Percentiles rank a stretch among this genome's conserved stretches.
These are phyloP conservation scores for Suillus luteus DNA, from an alignment of 768 basidiomycete genomes.

Conservation along the genomic window DNA sequence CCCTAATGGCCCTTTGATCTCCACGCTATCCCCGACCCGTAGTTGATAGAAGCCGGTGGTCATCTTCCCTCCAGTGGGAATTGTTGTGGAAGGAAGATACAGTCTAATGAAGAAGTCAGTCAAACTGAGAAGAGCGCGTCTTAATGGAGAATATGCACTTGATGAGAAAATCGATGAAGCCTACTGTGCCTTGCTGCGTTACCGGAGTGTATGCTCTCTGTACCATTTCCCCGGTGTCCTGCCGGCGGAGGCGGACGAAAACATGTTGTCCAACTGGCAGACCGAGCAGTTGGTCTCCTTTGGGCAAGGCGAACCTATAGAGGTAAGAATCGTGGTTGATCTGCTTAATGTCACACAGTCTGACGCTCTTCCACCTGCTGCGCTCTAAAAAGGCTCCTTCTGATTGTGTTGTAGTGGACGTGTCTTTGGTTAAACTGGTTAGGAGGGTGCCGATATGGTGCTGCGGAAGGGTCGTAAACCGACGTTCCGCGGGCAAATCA, in stretches of 20 bases:
- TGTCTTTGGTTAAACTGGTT: conserved; percentile 7
- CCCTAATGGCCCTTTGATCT: conserved; percentile 63
- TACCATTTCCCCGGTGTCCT: conserved; percentile 44
- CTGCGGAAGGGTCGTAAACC: conserved; percentile 18
- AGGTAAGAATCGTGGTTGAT: conserved; percentile 52
- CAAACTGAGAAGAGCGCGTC: conserved; percentile 1
- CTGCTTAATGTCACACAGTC: conserved; percentile 37
- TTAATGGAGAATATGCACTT: conserved; percentile 38
- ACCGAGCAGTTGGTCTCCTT: conserved; percentile 45
- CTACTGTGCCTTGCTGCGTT: conserved; percentile 42
- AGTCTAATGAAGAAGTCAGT: conserved; percentile 34
- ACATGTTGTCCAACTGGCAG: conserved; percentile 63
- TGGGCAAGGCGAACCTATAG: conserved; percentile 51
- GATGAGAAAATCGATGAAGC: conserved; percentile 54
- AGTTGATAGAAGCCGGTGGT: conserved; percentile 50
- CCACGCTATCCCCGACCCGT: conserved; percentile 47
- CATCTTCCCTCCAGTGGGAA: conserved; percentile 54
- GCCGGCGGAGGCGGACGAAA: conserved; percentile 48
- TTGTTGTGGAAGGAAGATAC: conserved; percentile 41
- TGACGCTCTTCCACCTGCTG: conserved; percentile 50
- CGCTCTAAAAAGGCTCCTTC: conserved; percentile 42
- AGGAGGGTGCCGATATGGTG: conserved; percentile 54
- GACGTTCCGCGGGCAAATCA: background rate
- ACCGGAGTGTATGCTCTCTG: conserved; percentile 65
- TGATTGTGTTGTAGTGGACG: conserved; percentile 13